A percentile compares a stretch with the other conserved stretches of the same genome.
Evolutionary conservation across 2,329 filamentous ascomycete species (phyloP).

Genomic region (Lecanicillium sp.): DNA sequence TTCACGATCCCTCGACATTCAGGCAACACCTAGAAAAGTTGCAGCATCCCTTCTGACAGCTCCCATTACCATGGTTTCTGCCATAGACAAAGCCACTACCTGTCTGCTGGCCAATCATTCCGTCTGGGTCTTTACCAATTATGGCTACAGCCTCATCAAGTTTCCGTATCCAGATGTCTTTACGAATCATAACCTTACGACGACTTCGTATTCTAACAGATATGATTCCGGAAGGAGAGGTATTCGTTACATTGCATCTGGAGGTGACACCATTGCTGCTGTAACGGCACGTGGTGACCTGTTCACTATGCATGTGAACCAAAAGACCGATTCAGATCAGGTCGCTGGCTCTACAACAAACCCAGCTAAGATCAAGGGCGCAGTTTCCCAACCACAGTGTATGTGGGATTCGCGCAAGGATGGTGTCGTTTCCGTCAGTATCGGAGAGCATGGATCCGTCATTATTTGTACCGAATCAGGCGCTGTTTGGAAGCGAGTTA

Average conservation of each 20-base stretch:
- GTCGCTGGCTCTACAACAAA: conserved; percentile 75
- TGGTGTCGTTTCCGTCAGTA: conserved; percentile 75
- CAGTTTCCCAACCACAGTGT: conserved; percentile 67
- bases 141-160: conserved; percentile 83
- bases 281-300: conserved; percentile 78
- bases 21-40: conserved; percentile 74
- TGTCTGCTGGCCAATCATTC: conserved; percentile 79
- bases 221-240: conserved; percentile 58
- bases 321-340: conserved; percentile 53
- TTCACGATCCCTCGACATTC: conserved; percentile 80
- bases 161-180: conserved; percentile 70
- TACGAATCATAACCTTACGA: conserved; percentile 58
- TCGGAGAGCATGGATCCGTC: conserved; percentile 89
- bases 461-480: conserved; percentile 90
- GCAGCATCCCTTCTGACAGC: conserved; percentile 66
- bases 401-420: conserved; percentile 88
- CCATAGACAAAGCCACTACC: conserved; percentile 83
- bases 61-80: conserved; percentile 69
- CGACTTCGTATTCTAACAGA: conserved; percentile 40
- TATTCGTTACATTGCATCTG: conserved; percentile 70
- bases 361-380: conserved; percentile 78
- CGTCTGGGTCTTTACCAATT: conserved; percentile 91
- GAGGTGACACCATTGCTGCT: conserved; percentile 86
- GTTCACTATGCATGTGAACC: conserved; percentile 73
- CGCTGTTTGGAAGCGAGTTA: conserved; percentile 84